Evolutionary conservation across 371 early-diverging fungal species (phyloP), one percentile per base, ranked within the genome.

Genomic region (Lichtheimia corymbifera): DNA sequence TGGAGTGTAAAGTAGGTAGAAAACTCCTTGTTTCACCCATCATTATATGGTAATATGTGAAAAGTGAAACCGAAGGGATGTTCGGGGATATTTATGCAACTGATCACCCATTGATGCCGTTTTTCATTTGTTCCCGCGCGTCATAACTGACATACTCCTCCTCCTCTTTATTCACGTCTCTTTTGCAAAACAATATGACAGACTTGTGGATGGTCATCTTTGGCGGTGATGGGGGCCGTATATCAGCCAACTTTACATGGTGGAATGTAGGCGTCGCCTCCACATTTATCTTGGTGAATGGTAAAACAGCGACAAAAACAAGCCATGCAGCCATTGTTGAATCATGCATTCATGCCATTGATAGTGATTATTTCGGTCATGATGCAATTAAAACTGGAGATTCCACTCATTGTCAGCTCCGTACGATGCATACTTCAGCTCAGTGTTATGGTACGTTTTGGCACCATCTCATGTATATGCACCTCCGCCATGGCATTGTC

Each of bases 391-490:
- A 73, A 79, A 11, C 65, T 91, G 1, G 86, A 83, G 63, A 77
- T 61, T 18, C 77, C 82, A 0, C 69, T 91, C 20, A 65, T 88
- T 14, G 70, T 88, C 7, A 81, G 85, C 12, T 80, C 88, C 0
- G n/a, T 79, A 20, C 83, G 88, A 22, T 85, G 87, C 62, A 17
- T 83, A 40, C 68, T 86, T 9, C 88, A 88, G 67, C 69, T 88
- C 53, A 79, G 82, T 0, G 62, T 85, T 45, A 86, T 88, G 88
- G 88, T 80, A 70, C 43, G 44, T 44, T 45, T 40, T 42, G 14
- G 14, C 17, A 28, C 14, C 22, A 24, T 40, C 50, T 35, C 40
- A 52, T 30, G 25, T 24, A 35, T 28, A 5, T n/a, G n/a, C n/a
- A n/a, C n/a, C 52, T 51, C 3, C 45, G 50, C n/a, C n/a, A n/a